Percentiles rank a stretch among this genome's conserved stretches.
These are phyloP conservation scores for Silybum marianum DNA, from an alignment of 129 eudicot genomes.

Conservation along the genomic window DNA sequence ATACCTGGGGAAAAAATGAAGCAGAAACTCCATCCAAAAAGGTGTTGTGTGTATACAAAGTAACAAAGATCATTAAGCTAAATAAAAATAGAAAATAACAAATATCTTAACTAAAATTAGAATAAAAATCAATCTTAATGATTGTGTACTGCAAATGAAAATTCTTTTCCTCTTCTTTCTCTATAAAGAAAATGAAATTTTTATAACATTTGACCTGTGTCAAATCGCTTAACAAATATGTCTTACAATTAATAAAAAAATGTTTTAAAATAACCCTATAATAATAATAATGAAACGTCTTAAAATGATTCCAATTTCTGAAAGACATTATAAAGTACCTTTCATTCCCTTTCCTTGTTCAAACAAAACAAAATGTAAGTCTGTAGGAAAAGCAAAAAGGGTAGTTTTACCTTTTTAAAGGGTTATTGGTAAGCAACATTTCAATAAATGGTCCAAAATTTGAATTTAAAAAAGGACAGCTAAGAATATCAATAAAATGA, in stretches of 20 bases:
- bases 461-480: constrained; percentile 38
- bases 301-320: background rate
- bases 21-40: background rate
- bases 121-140: background rate
- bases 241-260: background rate
- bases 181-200: background rate
- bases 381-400: constrained; percentile 22
- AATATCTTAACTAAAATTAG: background rate
- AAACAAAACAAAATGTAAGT: constrained; percentile 11
- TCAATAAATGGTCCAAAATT: constrained; percentile 6
- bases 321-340: background rate
- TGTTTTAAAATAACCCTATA: background rate
- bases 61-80: background rate
- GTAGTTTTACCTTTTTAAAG: background rate
- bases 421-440: constrained; percentile 13
- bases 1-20: background rate
- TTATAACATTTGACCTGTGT: background rate
- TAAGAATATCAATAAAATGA: constrained; percentile 28
- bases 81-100: background rate
- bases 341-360: background rate
- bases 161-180: background rate
- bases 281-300: background rate
- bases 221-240: background rate
- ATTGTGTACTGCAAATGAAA: background rate
- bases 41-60: background rate